phyloP scores from a whole-genome alignment of 1,284 basidiomycete genomes.

The Fomitopsis schrenkii region DNA sequence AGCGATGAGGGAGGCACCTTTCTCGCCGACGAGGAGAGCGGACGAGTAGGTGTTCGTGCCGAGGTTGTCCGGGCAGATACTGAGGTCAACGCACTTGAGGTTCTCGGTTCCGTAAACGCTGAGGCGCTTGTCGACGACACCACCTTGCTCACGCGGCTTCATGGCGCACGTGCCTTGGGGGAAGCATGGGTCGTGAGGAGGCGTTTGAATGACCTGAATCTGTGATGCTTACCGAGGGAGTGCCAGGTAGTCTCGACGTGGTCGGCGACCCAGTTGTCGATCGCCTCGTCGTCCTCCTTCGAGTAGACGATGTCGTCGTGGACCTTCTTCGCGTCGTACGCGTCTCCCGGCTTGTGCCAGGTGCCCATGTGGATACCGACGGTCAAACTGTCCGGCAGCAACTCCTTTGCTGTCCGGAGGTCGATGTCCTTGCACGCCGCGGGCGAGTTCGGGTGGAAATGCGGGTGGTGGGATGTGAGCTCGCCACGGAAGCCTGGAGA shows the following conservation, averaged over 20 bases:
- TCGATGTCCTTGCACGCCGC: conserved; percentile 61
- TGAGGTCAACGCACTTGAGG: conserved; percentile 64
- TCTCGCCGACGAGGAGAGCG: conserved; percentile 65
- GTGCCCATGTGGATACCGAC: conserved; percentile 74
- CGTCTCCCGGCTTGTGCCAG: conserved; percentile 56
- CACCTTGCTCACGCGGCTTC: conserved; percentile 75
- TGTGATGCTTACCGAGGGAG: conserved; percentile 44
- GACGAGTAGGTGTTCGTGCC: conserved; percentile 73
- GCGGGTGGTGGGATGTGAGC: conserved; percentile 68
- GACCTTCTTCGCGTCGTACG: conserved; percentile 51
- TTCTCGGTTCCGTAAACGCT: conserved; percentile 73
- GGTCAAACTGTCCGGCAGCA: conserved; percentile 57
- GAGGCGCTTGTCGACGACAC: conserved; percentile 70
- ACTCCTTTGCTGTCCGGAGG: conserved; percentile 61
- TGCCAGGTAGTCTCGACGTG: conserved; percentile 79
- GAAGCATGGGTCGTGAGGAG: conserved; percentile 48
- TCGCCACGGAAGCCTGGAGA: conserved; percentile 60
- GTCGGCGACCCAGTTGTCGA: conserved; percentile 64
- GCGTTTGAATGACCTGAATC: conserved; percentile 25
- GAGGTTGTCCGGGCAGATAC: conserved; percentile 69
- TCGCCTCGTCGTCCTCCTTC: conserved; percentile 63
- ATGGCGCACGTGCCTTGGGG: conserved; percentile 45
- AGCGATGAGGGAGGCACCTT: conserved; percentile 57
- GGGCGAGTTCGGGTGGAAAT: conserved; percentile 65
- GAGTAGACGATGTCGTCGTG: conserved; percentile 63